Evolutionary conservation across 2,329 filamentous ascomycete species (phyloP), one percentile per base, ranked within the genome.

Genomic region (Botrytis pseudocinerea): DNA sequence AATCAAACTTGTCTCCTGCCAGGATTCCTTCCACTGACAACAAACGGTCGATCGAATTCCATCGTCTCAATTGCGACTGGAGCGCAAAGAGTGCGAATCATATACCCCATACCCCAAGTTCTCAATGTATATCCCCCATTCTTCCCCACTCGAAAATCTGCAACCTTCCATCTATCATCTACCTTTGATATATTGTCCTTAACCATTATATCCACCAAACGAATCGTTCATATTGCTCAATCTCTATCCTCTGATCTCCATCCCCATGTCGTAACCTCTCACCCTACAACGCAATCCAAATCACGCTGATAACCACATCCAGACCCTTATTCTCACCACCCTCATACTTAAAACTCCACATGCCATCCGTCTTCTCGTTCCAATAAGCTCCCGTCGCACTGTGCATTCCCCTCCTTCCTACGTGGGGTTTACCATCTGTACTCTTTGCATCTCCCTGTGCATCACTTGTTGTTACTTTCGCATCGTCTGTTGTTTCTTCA

Each of bases 291-390:
- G 70, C 25, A 71, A 96, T 89, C 93, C 93, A 96, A 81, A 95
- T 93, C 78, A 92, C 85, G 84, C 90, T 91, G 79, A 92, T 86
- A 72, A 92, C 89, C 69, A 92, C 88, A 78, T 92, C 90, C 82
- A 92, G 85, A 54, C 90, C 90, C 84, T 90, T 91, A 79, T 82
- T 84, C 82, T 90, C 88, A 74, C 88, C 88, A 73, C 88, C 88
- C 78, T 94, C 92, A 82, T 91, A 95, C 86, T 96, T 96, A 85
- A 92, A 94, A 78, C 90, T 94, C 92, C 92, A 96, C 88, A 95
- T 95, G 78, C 93, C 93, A 80, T 96, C 93, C 83, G 92, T 93
- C 85, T 94, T 93, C 84, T 94, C 93, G 83, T 96, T 94, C 93
- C 93, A 96, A 86, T 92, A 96, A 48, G 93, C 93, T 66, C 93